These are phyloP conservation scores for Blepharisma undulans DNA, from an alignment of 169 alveolate species.

Conservation along the genomic window DNA sequence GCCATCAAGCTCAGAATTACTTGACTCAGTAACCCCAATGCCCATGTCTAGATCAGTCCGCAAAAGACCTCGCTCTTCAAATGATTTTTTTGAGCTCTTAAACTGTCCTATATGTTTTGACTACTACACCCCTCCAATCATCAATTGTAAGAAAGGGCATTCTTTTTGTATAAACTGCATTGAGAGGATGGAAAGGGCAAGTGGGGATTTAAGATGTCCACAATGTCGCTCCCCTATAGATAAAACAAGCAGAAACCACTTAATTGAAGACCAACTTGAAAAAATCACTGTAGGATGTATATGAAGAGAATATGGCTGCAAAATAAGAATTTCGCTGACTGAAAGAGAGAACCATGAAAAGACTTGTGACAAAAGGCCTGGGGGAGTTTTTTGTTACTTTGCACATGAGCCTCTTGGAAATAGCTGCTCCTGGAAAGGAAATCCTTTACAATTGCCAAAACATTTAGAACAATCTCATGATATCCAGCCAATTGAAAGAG, in stretches of 20 bases:
- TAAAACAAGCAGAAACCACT: not conserved
- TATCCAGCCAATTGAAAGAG: not conserved
- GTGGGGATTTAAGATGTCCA: conserved; percentile 1
- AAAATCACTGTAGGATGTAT: not conserved
- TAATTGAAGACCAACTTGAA: not conserved
- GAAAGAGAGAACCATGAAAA: conserved; percentile 17
- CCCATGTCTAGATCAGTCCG: not conserved
- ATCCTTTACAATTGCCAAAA: not conserved
- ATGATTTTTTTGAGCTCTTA: not conserved
- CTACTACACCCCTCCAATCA: conserved; percentile 33
- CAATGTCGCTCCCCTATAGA: conserved; percentile 8
- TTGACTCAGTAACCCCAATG: not conserved
- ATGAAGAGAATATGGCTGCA: not conserved
- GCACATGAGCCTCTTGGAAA: not conserved
- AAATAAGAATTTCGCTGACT: not conserved
- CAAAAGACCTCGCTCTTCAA: not conserved
- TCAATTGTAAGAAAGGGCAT: conserved; percentile 24
- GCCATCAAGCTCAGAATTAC: not conserved
- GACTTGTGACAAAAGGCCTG: not conserved
- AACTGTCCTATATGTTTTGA: conserved; percentile 43
- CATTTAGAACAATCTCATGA: conserved; percentile 8
- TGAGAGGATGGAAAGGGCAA: not conserved
- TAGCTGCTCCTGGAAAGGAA: conserved; percentile 21
- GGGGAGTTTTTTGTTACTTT: not conserved
- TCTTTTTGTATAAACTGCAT: conserved; percentile 16